Percentiles rank a stretch among this genome's conserved stretches.
These are phyloP conservation scores for Xylaria sp. DNA, from an alignment of 2,329 filamentous ascomycete genomes.

Conservation along the genomic window DNA sequence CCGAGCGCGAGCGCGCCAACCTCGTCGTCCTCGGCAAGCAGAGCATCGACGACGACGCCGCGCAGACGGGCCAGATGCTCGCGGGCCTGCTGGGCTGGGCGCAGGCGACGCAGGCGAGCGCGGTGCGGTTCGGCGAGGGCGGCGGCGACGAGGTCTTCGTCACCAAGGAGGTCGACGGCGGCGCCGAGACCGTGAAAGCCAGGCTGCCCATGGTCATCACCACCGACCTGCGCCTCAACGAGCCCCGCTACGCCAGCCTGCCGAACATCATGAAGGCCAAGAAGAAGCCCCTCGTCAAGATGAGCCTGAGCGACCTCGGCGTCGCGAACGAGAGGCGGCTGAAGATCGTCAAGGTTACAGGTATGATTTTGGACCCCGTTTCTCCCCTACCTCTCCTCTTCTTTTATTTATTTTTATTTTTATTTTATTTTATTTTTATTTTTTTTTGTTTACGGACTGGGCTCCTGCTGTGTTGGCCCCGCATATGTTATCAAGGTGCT, in stretches of 20 bases:
- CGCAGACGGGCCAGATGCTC: slow-evolving; percentile 97
- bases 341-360: slow-evolving; percentile 87
- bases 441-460: neutral
- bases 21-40: slow-evolving; percentile 95
- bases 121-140: slow-evolving; percentile 72
- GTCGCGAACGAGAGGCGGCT: slow-evolving; percentile 74
- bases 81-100: slow-evolving; percentile 89
- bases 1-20: slow-evolving; percentile 84
- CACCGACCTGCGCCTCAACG: slow-evolving; percentile 90
- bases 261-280: slow-evolving; percentile 99
- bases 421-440: neutral
- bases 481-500: too few relatives aligned
- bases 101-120: slow-evolving; percentile 91
- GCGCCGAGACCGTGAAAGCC: slow-evolving; percentile 83
- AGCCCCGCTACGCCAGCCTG: slow-evolving; percentile 91
- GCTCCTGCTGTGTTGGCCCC: neutral
- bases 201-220: slow-evolving; percentile 93
- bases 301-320: slow-evolving; percentile 80
- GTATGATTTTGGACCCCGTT: slow-evolving; percentile 50
- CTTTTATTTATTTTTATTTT: neutral
- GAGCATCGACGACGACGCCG: slow-evolving; percentile 94
- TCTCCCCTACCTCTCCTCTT: neutral
- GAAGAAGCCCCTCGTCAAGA: slow-evolving; percentile 98
- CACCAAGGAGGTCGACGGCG: slow-evolving; percentile 91
- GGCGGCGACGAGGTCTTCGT: slow-evolving; percentile 75